Evolutionary conservation across 306 rosid genomes (phyloP).

Genomic region (Malus sylvestris): DNA sequence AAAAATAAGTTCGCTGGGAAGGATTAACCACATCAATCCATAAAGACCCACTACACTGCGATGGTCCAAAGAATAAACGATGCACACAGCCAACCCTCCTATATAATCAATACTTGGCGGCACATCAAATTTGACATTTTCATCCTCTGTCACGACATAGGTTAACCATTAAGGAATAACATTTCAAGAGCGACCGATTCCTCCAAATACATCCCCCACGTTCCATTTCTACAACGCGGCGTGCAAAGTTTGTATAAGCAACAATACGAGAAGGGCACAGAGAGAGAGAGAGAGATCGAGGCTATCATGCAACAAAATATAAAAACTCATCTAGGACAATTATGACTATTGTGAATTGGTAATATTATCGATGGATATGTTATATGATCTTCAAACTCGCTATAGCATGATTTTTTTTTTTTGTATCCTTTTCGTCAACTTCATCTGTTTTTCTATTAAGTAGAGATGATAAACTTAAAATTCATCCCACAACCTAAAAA

Average conservation of each 20-base stretch:
- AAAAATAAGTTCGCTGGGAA: not conserved
- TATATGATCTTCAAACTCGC: too few species aligned
- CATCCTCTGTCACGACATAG: not conserved
- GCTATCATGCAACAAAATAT: not conserved
- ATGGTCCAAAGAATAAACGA: not conserved
- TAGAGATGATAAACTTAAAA: too few species aligned
- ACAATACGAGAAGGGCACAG: not conserved
- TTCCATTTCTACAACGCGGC: not conserved
- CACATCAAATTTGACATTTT: not conserved
- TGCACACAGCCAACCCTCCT: not conserved
- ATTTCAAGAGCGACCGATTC: slow-evolving; percentile 4
- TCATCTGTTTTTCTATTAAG: too few species aligned
- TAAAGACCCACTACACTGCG: not conserved
- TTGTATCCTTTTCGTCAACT: too few species aligned
- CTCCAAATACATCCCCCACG: not conserved
- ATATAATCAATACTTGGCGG: not conserved
- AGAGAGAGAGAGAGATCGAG: too few species aligned
- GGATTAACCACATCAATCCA: not conserved
- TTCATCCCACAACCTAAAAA: too few species aligned
- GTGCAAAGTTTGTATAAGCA: not conserved
- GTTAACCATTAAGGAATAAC: slow-evolving; percentile 10
- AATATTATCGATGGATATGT: too few species aligned
- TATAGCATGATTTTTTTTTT: too few species aligned
- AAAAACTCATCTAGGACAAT: too few species aligned
- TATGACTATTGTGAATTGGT: too few species aligned